Evolutionary conservation across 139 green algal genomes (phyloP), one percentile per base, ranked within the genome.

Genomic region (Chlamydomonas sp.): DNA sequence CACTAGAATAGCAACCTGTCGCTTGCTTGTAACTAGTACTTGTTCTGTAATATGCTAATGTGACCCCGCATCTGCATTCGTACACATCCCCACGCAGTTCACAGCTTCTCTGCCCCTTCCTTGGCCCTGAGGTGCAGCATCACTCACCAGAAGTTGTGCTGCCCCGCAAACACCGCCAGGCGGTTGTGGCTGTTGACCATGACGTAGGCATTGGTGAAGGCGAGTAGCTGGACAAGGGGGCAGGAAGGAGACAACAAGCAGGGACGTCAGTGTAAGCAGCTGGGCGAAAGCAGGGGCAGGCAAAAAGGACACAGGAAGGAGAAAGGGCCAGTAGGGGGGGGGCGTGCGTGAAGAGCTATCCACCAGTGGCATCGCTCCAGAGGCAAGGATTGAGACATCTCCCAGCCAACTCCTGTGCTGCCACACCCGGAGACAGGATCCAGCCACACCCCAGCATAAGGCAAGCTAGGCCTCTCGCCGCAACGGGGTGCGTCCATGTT

Each of bases 111-210:
- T 49, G 31, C n/a, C 31, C 31, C 31, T 49, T 49, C 31, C 31
- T 49, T 49, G 31, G 31, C 31, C 31, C 31, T 49, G 31, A 76
- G 71, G 71, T 15, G 14, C 78, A 10, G n/a, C 31, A 49, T 20
- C 80, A 82, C 77, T 60, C 7, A 92, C 89, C 89, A 79, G 66
- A 79, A 68, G 12, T 90, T 49, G n/a, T 85, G 74, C 10, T 89
- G 80, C 1, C 89, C 77, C 5, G 85, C 89, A 63, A 81, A 90
- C 62, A 92, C 86, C 31, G 82, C 89, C 20, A 92, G 77, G 15
- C 84, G 77, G 78, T 92, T 92, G 57, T 84, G 78, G 71, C 85
- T 67, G 66, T 88, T 86, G 69, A 92, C 58, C 77, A 92, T 88
- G 14, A 75, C 49, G 86, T 92, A 90, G 20, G 89, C 86, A 72